Conservation (phyloP, 148 eudicot genomes). For the Vaccinium vitisidaea region DNA sequence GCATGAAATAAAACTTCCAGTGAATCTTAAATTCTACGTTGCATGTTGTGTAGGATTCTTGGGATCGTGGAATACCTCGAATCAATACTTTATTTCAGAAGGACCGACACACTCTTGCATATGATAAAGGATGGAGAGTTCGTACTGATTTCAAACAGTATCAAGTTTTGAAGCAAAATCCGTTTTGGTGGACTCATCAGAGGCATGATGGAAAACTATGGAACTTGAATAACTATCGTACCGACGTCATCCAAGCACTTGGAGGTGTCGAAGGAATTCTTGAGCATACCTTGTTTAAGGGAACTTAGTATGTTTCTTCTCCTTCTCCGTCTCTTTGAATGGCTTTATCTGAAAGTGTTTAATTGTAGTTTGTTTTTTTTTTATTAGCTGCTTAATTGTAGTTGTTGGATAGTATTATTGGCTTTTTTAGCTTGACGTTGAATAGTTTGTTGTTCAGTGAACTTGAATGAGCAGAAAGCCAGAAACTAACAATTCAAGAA, state of each 20-base stretch:
- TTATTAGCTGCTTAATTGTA: background rate
- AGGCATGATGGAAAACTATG: conserved; percentile 97
- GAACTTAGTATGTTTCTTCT: conserved; percentile 66
- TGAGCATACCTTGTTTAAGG: conserved; percentile 95
- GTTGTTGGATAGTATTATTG: background rate
- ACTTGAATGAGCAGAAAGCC: background rate
- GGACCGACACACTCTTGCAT: conserved; percentile 97
- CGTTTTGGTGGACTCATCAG: conserved; percentile 99
- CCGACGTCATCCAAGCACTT: conserved; percentile 98
- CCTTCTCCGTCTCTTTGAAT: background rate
- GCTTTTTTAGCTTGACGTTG: background rate
- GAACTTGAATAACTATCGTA: conserved; percentile 97
- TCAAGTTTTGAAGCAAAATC: conserved; percentile 97
- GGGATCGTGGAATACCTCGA: conserved; percentile 99
- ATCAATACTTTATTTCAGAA: conserved; percentile 97
- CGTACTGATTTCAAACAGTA: conserved; percentile 97
- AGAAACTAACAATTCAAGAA: background rate
- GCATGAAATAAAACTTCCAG: background rate
- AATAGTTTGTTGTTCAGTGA: background rate
- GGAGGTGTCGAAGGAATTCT: conserved; percentile 99
- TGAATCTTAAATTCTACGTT: conserved; percentile 13
- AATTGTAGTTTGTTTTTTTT: background rate
- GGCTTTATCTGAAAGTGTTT: background rate
- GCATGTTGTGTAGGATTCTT: conserved; percentile 57
- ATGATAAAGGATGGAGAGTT: conserved; percentile 99